Evolutionary conservation across 2,329 filamentous ascomycete species (phyloP).

Genomic region (Apiospora saccharicola): DNA sequence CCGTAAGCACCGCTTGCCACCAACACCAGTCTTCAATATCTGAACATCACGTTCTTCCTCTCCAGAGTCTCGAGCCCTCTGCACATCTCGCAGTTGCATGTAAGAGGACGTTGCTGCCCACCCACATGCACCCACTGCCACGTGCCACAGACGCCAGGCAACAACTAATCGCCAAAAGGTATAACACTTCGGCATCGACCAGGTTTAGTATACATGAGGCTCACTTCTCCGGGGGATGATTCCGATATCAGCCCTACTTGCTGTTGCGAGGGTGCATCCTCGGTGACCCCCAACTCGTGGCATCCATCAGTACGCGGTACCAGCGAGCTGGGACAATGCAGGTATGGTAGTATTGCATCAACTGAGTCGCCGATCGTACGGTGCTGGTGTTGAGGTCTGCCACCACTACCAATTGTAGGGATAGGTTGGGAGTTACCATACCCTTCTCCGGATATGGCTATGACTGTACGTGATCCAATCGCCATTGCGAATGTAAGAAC

Average conservation of each 20-base stretch:
- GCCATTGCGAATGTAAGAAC: too few species aligned
- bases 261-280: background rate
- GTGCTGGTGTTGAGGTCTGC: background rate
- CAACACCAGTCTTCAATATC: background rate
- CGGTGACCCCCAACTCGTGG: background rate
- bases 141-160: background rate
- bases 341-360: background rate
- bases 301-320: background rate
- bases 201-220: background rate
- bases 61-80: background rate
- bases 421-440: background rate
- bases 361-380: background rate
- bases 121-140: background rate
- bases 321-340: background rate
- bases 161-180: background rate
- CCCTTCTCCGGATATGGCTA: background rate
- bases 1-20: background rate
- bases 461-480: background rate
- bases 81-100: constrained; percentile 1
- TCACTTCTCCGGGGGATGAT: background rate
- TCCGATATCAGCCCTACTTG: background rate
- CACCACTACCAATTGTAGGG: background rate
- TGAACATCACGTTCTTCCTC: background rate
- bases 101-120: background rate
- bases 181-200: background rate